Base-by-base conservation (phyloP, 106 monocot genomes). In the Acorus gramineus region DNA sequence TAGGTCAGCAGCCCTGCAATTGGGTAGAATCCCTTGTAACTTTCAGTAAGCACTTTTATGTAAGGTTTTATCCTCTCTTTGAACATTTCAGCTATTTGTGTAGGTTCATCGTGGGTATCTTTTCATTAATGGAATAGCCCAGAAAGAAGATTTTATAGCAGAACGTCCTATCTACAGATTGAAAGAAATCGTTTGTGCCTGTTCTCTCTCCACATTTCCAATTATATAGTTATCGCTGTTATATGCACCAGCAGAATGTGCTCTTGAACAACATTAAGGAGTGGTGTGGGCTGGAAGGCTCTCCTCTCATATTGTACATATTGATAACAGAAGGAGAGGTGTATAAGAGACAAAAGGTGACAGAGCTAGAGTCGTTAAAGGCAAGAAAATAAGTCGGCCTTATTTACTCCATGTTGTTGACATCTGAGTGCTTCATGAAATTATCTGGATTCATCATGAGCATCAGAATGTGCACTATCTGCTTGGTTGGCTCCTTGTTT, bases 261-360 rank as follows among this genome's bases (percentile, higher is more conserved):
- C 46, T 64, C 73, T 73, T 52, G 73, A 73, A 66, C 73, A 73
- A 66, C 72, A 72, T 72, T 62, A 57, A 56, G 72, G 72, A 64
- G 72, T 72, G 28, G 55, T 46, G 2, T 42, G 11, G 48, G 9
- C 72, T 64, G 49, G 63, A 64, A 48, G 3, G 12, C 47, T 10
- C 4, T 54, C 53, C n/a, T 10, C 47, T 49, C 3, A 11, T 42
- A 7, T 44, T 44, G 45, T 50, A 50, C 7, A 42, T 68, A 42
- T 42, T 44, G 43, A 8, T 44, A 4, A 44, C 50, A 56, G 7
- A 28, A 56, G 42, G 55, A 12, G 3, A 2, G 5, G 53, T 12
- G 8, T 11, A 45, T 3, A 55, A 4, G 6, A 50, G 28, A 28
- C 28, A 28, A 28, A 28, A 28, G 28, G 28, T 28, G 28, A 28